phyloP scores from a whole-genome alignment of 2,329 filamentous ascomycete species.

The Tolypocladium tropicale region DNA sequence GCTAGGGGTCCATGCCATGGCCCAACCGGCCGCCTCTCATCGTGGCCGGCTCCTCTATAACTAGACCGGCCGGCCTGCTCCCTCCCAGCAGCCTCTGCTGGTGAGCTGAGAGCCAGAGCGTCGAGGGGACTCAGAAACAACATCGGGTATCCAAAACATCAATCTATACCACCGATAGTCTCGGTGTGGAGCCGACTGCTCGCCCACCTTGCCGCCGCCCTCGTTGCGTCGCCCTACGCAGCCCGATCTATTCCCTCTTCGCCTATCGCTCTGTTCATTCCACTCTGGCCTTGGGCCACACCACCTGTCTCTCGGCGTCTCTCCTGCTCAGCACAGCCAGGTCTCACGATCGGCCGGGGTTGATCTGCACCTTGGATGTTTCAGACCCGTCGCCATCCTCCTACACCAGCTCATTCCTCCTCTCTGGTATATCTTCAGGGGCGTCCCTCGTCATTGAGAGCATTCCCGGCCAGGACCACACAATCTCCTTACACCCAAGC shows the following conservation, averaged over 20 bases:
- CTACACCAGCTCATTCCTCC: slow-evolving; percentile 25
- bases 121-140: slow-evolving; percentile 10
- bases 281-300: slow-evolving; percentile 19
- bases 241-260: slow-evolving; percentile 14
- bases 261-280: slow-evolving; percentile 18
- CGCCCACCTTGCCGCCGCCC: slow-evolving; percentile 3
- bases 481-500: slow-evolving; percentile 3
- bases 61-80: slow-evolving; percentile 7
- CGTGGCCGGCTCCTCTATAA: slow-evolving; percentile 1
- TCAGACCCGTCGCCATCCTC: slow-evolving; percentile 19
- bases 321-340: slow-evolving; percentile 14
- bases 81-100: slow-evolving; percentile 1
- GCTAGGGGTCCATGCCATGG: neutral
- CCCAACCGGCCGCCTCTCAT: neutral
- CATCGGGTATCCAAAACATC: slow-evolving; percentile 12
- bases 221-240: slow-evolving; percentile 11
- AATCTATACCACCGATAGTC: slow-evolving; percentile 13
- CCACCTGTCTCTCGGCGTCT: slow-evolving; percentile 24
- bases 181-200: slow-evolving; percentile 9
- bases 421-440: slow-evolving; percentile 30
- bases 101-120: slow-evolving; percentile 6
- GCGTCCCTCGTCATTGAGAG: slow-evolving; percentile 22
- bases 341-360: slow-evolving; percentile 20
- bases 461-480: slow-evolving; percentile 23
- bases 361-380: slow-evolving; percentile 26